Evolutionary conservation across 2,329 filamentous ascomycete species (phyloP), one percentile per base, ranked within the genome.

Genomic region (Neopestalotiopsis rosae): DNA sequence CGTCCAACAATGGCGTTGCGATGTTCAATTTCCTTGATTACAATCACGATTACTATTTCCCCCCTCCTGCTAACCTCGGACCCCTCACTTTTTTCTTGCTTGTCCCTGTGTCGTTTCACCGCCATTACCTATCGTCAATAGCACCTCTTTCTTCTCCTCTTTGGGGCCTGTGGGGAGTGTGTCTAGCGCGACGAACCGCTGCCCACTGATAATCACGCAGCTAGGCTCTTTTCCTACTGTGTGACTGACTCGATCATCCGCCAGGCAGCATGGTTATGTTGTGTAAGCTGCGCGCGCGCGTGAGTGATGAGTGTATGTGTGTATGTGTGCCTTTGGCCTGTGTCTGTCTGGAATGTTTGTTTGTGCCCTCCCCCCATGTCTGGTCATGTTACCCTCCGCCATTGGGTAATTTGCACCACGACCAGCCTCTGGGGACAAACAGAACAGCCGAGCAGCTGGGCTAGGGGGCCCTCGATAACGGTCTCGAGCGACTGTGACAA

Each of bases 401-500:
- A n/a, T 30, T 64, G 5, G 61, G 40, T 64, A 14, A 64, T 17
- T 28, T 5, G 20, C 59, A 62, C 14, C 17, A 42, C 34, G 14
- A 24, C 45, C 45, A 28, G 20, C 45, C 45, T 52, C 24, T 28
- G 3, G 24, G 45, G 45, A 20, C 45, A n/a, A 52, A 14, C 17
- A 49, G 42, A n/a, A 49, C 17, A 20, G 45, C 17, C 45, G 17
- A n/a, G 5, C 17, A 20, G n/a, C 17, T n/a, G 45, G 4, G 14
- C 5, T 17, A 20, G 45, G 45, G 45, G n/a, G 45, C 45, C 45
- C 45, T 32, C 61, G 40, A 52, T 17, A 45, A 45, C 38, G 61
- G 61, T 45, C 38, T 64, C 61, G 61, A 64, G 61, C 61, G 61
- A 38, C 61, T 52, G 34, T 45, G 20, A 40, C 61, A 64, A 49